Conservation (phyloP, 2,329 filamentous ascomycete genomes). For the Colletotrichum orchidophilum region DNA sequence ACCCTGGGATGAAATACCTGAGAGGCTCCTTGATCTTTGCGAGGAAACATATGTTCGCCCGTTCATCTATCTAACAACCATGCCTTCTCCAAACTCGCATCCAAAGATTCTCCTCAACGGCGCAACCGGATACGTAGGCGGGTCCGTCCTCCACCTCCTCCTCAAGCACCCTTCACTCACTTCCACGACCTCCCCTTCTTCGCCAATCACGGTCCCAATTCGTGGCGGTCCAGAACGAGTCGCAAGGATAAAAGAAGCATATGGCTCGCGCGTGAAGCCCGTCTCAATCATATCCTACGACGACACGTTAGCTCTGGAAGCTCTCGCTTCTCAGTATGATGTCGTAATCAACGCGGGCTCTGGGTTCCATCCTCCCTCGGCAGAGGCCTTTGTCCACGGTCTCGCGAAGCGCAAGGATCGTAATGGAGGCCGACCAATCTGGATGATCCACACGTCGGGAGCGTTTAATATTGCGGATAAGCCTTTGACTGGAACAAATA, state of each 20-base stretch:
- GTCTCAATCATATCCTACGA: constrained; percentile 27
- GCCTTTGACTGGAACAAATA: constrained; percentile 26
- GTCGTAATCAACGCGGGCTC: constrained; percentile 49
- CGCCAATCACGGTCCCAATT: constrained; percentile 12
- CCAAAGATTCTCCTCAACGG: constrained; percentile 31
- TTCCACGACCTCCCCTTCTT: constrained; percentile 4
- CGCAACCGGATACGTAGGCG: constrained; percentile 37
- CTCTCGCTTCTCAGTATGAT: constrained; percentile 33
- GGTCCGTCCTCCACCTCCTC: constrained; percentile 34
- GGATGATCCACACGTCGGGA: constrained; percentile 36
- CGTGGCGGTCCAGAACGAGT: constrained; percentile 19
- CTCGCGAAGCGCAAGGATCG: constrained; percentile 41
- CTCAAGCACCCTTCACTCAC: constrained; percentile 5
- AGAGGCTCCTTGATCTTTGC: not conserved
- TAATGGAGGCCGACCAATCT: not conserved
- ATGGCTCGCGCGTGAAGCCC: constrained; percentile 25
- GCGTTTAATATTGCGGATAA: constrained; percentile 35
- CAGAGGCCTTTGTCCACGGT: constrained; percentile 47
- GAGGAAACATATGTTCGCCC: no score
- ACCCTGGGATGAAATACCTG: no score
- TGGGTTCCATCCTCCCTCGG: constrained; percentile 43
- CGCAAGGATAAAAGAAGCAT: constrained; percentile 2
- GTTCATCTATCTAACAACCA: not conserved
- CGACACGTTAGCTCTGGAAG: constrained; percentile 16
- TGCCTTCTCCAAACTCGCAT: not conserved